These are phyloP conservation scores for Arachis hypogaea DNA, from an alignment of 306 rosid genomes.

Conservation along the genomic window DNA sequence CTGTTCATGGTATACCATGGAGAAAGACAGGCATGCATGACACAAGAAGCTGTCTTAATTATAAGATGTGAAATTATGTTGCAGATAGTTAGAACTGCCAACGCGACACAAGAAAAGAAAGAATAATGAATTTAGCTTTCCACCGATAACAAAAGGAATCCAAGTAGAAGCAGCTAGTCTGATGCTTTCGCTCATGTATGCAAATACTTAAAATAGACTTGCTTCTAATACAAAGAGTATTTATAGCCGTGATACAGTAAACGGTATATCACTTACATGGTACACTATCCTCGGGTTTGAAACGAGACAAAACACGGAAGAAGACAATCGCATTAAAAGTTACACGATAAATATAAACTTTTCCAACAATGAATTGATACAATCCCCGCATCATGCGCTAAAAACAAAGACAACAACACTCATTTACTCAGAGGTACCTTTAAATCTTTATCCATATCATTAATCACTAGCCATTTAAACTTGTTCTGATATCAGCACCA, in stretches of 20 bases:
- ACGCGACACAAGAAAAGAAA: neutral
- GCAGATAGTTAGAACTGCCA: neutral
- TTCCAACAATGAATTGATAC: conserved; percentile 12
- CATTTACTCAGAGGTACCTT: conserved; percentile 6
- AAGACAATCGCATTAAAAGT: conserved; percentile 12
- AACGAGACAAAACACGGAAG: conserved; percentile 17
- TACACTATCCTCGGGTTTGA: neutral
- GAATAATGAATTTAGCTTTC: conserved; percentile 16
- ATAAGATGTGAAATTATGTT: conserved; percentile 21
- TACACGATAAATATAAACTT: conserved; percentile 12
- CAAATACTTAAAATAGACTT: neutral
- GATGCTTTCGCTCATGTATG: conserved; percentile 8
- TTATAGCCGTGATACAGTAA: neutral
- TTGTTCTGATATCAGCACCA: neutral
- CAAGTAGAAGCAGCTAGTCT: conserved; percentile 27
- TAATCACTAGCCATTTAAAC: neutral
- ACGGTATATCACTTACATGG: neutral
- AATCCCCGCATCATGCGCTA: conserved; percentile 14
- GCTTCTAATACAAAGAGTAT: conserved; percentile 14
- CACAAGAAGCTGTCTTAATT: conserved; percentile 13
- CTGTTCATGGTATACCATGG: conserved; percentile 17
- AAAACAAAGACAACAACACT: conserved; percentile 30
- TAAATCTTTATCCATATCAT: neutral
- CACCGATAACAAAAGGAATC: neutral
- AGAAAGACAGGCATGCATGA: neutral